Base-by-base conservation (phyloP, 2,329 filamentous ascomycete species). In the Knoxdaviesia proteae region DNA sequence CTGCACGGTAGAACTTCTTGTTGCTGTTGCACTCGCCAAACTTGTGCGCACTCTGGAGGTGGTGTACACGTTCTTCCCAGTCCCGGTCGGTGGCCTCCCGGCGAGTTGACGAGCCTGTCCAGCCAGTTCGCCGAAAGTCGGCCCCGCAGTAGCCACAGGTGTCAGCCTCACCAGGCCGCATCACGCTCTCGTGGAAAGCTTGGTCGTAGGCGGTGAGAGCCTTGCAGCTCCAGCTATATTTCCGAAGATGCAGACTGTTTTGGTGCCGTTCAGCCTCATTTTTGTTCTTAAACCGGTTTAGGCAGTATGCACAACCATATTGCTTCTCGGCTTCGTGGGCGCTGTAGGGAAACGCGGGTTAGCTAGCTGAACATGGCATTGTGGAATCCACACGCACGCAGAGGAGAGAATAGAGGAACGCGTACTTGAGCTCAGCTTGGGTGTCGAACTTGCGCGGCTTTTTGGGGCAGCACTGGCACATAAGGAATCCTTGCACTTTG, bases 251-350 rank as follows among this genome's bases (percentile, higher is more conserved):
- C 7, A 96, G 72, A 9, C 87, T 94, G 54, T 94, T 96, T 54
- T 94, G 87, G 56, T 96, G 88, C 33, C 90, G 76, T 59, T 96
- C 88, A 3, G 87, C 87, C 62, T 96, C 90, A 53, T 96, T 96
- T 62, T 96, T 96, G 63, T 96, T 96, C 62, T 96, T 96, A 67
- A 96, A 96, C 7, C 88, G 77, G 56, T 94, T 94, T 37, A 81
- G 81, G 58, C 88, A 96, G 57, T 84, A 96, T 32, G 76, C 71
- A 59, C 88, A 96, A 48, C 83, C 83, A 58, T 94, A 96, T 60
- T 96, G 88, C 60, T 96, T 96, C 60, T 96, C 90, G 55, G 84
- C 77, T 59, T 90, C 84, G 57, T 96, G 88, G 38, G 78, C 65
- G 49, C 88, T 94, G 54, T 11, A 42, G 20, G 20, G 20, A 32